phyloP scores from a whole-genome alignment of 2,329 filamentous ascomycete species.

The Botryotinia narcissicola region DNA sequence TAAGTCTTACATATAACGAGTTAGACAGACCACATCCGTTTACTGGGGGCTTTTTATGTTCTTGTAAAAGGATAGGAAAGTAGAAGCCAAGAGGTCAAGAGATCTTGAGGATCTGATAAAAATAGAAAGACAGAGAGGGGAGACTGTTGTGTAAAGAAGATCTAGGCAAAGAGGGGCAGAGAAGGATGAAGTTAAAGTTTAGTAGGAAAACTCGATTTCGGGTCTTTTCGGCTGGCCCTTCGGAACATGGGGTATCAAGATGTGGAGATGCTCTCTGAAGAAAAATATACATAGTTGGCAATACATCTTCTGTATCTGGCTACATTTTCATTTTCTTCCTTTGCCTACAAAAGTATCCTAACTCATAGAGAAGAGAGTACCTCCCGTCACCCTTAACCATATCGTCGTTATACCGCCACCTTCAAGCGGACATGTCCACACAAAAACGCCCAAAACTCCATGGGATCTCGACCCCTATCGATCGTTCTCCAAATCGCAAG shows the following conservation, averaged over 20 bases:
- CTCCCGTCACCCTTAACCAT: background rate
- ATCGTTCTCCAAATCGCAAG: background rate
- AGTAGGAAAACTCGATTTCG: background rate
- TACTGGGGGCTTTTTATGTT: background rate
- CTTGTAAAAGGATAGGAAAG: background rate
- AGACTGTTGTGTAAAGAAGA: background rate
- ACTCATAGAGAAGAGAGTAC: background rate
- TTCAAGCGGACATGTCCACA: background rate
- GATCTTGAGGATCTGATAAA: background rate
- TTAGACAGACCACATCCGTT: background rate
- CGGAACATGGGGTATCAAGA: background rate
- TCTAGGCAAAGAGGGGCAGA: background rate
- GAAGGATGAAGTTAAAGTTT: background rate
- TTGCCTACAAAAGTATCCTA: conserved; percentile 2
- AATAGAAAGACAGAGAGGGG: background rate
- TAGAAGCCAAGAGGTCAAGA: background rate
- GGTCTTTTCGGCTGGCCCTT: background rate
- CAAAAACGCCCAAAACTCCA: conserved; percentile 17
- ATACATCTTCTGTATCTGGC: background rate
- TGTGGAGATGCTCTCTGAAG: conserved; percentile 11
- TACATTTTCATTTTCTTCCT: background rate
- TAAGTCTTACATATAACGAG: background rate
- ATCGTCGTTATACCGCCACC: background rate
- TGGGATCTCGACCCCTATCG: conserved; percentile 1
- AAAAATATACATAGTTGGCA: conserved; percentile 4